A percentile compares a stretch with the other conserved stretches of the same genome.
Evolutionary conservation across 1,139 yeast species (phyloP).

Genomic region (Spathaspora sp.): DNA sequence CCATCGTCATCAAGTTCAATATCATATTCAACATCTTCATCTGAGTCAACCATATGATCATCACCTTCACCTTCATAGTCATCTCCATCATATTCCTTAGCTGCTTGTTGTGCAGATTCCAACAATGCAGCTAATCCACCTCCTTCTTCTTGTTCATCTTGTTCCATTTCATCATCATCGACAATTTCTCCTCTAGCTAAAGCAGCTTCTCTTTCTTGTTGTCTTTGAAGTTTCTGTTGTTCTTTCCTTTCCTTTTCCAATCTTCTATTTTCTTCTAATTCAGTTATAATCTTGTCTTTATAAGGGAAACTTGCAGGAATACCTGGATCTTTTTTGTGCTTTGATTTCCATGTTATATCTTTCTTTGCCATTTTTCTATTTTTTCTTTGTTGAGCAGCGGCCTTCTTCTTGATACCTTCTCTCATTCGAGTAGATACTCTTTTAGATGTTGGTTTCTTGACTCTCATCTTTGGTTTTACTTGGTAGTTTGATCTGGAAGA

Average conservation of each 20-base stretch:
- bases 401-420: slow-evolving; percentile 95
- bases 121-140: slow-evolving; percentile 71
- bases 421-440: slow-evolving; percentile 89
- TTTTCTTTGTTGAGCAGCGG: slow-evolving; percentile 87
- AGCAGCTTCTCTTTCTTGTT: slow-evolving; percentile 49
- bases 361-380: slow-evolving; percentile 79
- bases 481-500: not conserved
- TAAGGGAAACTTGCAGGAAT: slow-evolving; percentile 95
- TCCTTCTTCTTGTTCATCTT: slow-evolving; percentile 43
- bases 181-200: slow-evolving; percentile 42
- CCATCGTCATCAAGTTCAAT: slow-evolving; percentile 42
- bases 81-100: slow-evolving; percentile 67
- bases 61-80: slow-evolving; percentile 36
- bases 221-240: slow-evolving; percentile 44
- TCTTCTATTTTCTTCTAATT: slow-evolving; percentile 74
- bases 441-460: slow-evolving; percentile 74
- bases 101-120: slow-evolving; percentile 87
- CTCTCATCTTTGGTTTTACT: slow-evolving; percentile 40
- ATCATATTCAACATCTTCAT: slow-evolving; percentile 51
- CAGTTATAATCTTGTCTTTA: slow-evolving; percentile 77
- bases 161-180: slow-evolving; percentile 35
- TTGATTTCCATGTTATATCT: slow-evolving; percentile 92
- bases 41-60: slow-evolving; percentile 43
- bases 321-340: slow-evolving; percentile 82
- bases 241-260: slow-evolving; percentile 62